These are phyloP conservation scores for Vaccinium macrocarpon DNA, from an alignment of 148 eudicot genomes.

Conservation along the genomic window DNA sequence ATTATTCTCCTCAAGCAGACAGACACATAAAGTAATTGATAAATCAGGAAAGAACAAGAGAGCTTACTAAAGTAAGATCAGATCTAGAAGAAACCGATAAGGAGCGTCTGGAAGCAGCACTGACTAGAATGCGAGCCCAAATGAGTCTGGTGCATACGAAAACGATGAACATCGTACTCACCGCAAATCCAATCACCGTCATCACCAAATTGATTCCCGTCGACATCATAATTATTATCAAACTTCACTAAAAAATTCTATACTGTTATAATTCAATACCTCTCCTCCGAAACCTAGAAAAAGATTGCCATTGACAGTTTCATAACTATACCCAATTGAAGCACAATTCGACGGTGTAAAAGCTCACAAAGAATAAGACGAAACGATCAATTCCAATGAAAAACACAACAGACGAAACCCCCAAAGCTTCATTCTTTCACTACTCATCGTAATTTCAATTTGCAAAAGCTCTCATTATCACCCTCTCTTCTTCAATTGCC, in stretches of 20 bases:
- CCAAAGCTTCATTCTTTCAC: not conserved
- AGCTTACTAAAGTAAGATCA: slow-evolving; percentile 58
- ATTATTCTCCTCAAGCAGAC: not conserved
- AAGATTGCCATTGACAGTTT: not conserved
- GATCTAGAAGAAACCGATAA: slow-evolving; percentile 55
- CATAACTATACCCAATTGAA: not conserved
- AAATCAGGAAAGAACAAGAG: slow-evolving; percentile 7
- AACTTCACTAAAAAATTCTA: not conserved
- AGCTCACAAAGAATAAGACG: not conserved
- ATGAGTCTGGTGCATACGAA: slow-evolving; percentile 89
- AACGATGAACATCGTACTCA: slow-evolving; percentile 82
- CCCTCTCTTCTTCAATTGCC: not conserved
- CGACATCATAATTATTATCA: slow-evolving; percentile 38
- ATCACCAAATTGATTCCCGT: slow-evolving; percentile 78
- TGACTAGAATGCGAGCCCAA: slow-evolving; percentile 80
- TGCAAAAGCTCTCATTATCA: not conserved
- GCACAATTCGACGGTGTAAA: not conserved
- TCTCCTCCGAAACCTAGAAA: slow-evolving; percentile 15
- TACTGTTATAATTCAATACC: not conserved
- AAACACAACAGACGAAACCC: not conserved
- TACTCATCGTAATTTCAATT: not conserved
- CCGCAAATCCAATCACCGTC: slow-evolving; percentile 89
- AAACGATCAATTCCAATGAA: not conserved
- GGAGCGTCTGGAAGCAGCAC: slow-evolving; percentile 58
- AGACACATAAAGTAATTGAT: not conserved